Evolutionary conservation across 768 basidiomycete species (phyloP).

Genomic region (Boletus rubroflammeus): DNA sequence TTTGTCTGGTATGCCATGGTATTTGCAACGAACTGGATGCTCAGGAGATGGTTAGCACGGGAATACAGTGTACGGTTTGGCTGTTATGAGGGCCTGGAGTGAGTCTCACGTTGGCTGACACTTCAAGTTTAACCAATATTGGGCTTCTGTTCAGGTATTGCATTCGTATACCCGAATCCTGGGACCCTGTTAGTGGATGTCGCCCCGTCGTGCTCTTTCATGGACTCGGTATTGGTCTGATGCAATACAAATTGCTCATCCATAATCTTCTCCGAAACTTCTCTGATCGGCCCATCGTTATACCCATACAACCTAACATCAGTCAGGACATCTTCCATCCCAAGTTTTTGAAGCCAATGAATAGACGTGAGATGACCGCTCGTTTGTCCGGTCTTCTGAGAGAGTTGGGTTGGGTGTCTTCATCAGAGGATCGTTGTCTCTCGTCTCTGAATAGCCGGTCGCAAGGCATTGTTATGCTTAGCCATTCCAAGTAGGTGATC

Average conservation of each 20-base stretch:
- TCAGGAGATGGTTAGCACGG: slow-evolving; percentile 44
- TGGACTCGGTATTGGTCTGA: slow-evolving; percentile 80
- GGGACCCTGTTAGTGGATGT: slow-evolving; percentile 54
- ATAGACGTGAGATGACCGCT: slow-evolving; percentile 54
- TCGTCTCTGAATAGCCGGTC: slow-evolving; percentile 3
- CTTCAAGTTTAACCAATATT: neutral
- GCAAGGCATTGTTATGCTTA: slow-evolving; percentile 70
- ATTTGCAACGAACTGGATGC: slow-evolving; percentile 42
- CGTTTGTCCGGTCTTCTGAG: slow-evolving; percentile 54
- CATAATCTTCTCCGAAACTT: slow-evolving; percentile 52
- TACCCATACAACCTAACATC: slow-evolving; percentile 81
- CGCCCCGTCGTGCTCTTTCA: slow-evolving; percentile 83
- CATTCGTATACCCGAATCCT: slow-evolving; percentile 62
- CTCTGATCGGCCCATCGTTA: slow-evolving; percentile 67
- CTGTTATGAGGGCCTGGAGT: slow-evolving; percentile 68
- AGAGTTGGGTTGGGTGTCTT: slow-evolving; percentile 60
- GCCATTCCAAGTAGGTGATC: slow-evolving; percentile 80
- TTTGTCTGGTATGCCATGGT: slow-evolving; percentile 58
- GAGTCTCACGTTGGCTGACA: slow-evolving; percentile 23
- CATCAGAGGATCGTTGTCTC: slow-evolving; percentile 16
- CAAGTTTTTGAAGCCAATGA: slow-evolving; percentile 66
- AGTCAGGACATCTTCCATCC: slow-evolving; percentile 83
- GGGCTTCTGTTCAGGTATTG: slow-evolving; percentile 52
- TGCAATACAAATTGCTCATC: slow-evolving; percentile 66
- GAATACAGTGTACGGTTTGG: slow-evolving; percentile 43